These are phyloP conservation scores for Suzukiozyma palmioleophila DNA, from an alignment of 1,139 yeast species.

Conservation along the genomic window DNA sequence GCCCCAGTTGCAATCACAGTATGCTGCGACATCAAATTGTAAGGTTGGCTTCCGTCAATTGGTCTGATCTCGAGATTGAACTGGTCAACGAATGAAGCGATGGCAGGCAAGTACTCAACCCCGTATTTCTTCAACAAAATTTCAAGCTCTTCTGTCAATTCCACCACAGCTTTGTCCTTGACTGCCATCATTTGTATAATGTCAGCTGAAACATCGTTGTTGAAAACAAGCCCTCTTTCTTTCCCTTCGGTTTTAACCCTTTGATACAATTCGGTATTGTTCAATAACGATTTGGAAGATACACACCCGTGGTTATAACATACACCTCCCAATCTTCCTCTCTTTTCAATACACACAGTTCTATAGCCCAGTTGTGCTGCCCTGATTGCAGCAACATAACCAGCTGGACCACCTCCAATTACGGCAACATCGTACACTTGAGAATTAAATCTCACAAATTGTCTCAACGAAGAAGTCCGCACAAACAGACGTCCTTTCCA, in stretches of 20 bases:
- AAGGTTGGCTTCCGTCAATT: conserved; percentile 71
- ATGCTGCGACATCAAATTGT: conserved; percentile 69
- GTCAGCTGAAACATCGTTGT: conserved; percentile 68
- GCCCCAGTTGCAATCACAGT: conserved; percentile 97
- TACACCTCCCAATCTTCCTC: conserved; percentile 96
- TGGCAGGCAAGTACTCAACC: conserved; percentile 90
- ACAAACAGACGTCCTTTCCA: too few relatives aligned
- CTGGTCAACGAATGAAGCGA: conserved; percentile 83
- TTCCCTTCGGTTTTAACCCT: conserved; percentile 81
- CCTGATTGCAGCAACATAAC: conserved; percentile 96
- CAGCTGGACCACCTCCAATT: conserved; percentile 99
- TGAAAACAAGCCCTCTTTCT: conserved; percentile 84
- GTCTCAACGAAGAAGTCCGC: conserved; percentile 12
- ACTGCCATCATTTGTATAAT: conserved; percentile 81
- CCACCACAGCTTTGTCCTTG: conserved; percentile 84
- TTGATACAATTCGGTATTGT: conserved; percentile 92
- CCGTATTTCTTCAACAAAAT: conserved; percentile 92
- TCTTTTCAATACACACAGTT: conserved; percentile 95
- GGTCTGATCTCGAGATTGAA: conserved; percentile 76
- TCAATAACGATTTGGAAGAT: conserved; percentile 91
- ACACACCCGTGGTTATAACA: conserved; percentile 98
- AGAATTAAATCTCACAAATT: conserved; percentile 37
- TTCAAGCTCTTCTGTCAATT: conserved; percentile 90
- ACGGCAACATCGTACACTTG: conserved; percentile 81
- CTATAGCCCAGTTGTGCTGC: conserved; percentile 94